phyloP scores from a whole-genome alignment of 75 land plant species.

The Pinus tabuliformis region DNA sequence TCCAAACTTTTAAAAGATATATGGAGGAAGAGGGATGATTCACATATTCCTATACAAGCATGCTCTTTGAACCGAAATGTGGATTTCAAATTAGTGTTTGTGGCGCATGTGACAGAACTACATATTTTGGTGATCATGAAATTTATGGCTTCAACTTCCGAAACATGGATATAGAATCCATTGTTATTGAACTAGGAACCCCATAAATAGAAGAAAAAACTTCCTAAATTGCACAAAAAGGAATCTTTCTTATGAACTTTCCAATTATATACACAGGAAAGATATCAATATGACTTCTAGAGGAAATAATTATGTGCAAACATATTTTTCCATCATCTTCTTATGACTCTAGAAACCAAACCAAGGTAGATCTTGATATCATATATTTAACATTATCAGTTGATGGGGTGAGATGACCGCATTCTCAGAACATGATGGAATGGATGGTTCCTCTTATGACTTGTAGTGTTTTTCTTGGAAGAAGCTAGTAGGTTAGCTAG shows the following conservation, averaged over 20 bases:
- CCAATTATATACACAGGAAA: slow-evolving; percentile 45
- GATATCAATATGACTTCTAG: slow-evolving; percentile 40
- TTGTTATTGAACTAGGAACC: slow-evolving; percentile 52
- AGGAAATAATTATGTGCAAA: no score
- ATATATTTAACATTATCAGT: no score
- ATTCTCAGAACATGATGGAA: no score
- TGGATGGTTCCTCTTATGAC: no score
- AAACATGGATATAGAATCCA: slow-evolving; percentile 74
- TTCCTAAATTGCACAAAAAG: slow-evolving; percentile 13
- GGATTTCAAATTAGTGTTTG: slow-evolving; percentile 24
- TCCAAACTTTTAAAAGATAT: slow-evolving; percentile 22
- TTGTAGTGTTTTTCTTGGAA: no score
- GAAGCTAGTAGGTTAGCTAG: no score
- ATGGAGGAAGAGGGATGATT: slow-evolving; percentile 32
- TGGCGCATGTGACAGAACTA: slow-evolving; percentile 49
- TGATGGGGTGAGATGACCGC: no score
- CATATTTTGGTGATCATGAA: slow-evolving; percentile 37
- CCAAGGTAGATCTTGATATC: no score
- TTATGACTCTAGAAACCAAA: no score
- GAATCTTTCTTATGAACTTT: slow-evolving; percentile 45
- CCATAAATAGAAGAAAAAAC: slow-evolving; percentile 20
- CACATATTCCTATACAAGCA: slow-evolving; percentile 52
- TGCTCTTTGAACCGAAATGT: slow-evolving; percentile 33
- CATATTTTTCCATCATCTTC: no score
- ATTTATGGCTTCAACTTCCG: slow-evolving; percentile 52